Conservation (phyloP, 164 flowering plant genomes). For the Dillenia suffruticosa region DNA sequence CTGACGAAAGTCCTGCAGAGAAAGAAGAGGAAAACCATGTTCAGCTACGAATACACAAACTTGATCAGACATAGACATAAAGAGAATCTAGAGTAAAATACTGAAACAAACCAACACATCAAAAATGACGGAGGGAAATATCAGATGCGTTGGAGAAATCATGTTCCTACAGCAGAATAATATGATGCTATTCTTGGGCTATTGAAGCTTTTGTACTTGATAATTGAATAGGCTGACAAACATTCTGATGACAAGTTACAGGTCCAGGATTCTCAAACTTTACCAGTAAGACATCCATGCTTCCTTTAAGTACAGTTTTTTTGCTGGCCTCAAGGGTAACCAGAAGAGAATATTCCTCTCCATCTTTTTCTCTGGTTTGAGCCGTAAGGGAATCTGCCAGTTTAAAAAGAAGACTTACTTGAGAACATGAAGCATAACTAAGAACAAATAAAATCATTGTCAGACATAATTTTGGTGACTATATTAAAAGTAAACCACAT, state of each 20-base stretch:
- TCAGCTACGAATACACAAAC: slow-evolving; percentile 1
- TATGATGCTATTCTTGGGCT: too few relatives aligned
- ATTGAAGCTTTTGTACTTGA: too few relatives aligned
- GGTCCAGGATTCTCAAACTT: slow-evolving; percentile 1
- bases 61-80: too few relatives aligned
- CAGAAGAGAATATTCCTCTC: slow-evolving; percentile 47
- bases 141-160: too few relatives aligned
- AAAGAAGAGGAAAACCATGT: slow-evolving; percentile 8
- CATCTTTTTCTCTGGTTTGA: slow-evolving; percentile 37
- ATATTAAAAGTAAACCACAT: too few relatives aligned
- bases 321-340: slow-evolving; percentile 71
- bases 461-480: background rate
- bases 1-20: slow-evolving; percentile 71
- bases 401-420: slow-evolving; percentile 15
- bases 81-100: too few relatives aligned
- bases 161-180: too few relatives aligned
- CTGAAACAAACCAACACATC: too few relatives aligned
- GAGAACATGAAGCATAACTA: slow-evolving; percentile 4
- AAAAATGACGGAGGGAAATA: too few relatives aligned
- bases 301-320: slow-evolving; percentile 80
- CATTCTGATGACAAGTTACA: too few relatives aligned
- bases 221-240: too few relatives aligned
- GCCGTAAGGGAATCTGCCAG: slow-evolving; percentile 56
- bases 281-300: slow-evolving; percentile 85
- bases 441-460: slow-evolving; percentile 4